Evolutionary conservation across 495 filamentous ascomycete species (phyloP), one percentile per base, ranked within the genome.

Genomic region (Elaphomyces granulatus): DNA sequence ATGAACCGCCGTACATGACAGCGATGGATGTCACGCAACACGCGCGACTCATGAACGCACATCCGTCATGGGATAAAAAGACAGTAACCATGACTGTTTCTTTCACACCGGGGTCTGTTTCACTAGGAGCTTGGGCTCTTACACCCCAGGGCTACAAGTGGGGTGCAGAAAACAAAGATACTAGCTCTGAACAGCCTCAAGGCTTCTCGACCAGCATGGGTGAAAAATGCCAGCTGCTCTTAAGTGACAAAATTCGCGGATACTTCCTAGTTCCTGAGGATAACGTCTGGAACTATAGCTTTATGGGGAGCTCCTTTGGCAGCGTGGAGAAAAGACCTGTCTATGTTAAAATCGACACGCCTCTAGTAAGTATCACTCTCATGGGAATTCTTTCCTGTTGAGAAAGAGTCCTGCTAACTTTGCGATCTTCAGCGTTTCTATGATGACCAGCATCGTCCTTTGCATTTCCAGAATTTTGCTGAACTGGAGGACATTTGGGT

Each of bases 81-180:
- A 94, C 85, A 3, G 75, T 95, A 43, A 94, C 84, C 28, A 86
- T 99, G 72, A 90, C 87, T 9, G 87, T 95, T 21, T 84, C 87
- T 15, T 99, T 99, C 69, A 96, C 92, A 3, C 92, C 92, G n/a
- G 92, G 92, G 42, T 94, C 87, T 36, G 92, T 96, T 32, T 94
- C 87, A 1, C 74, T 99, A 33, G 80, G 85, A 2, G 87, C 90
- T 17, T 99, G 86, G 81, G 77, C 78, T 12, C 74, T 96, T 20
- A 94, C 86, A 2, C 88, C 92, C 3, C 59, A 78, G 31, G 92
- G 92, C 33, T 96, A 88, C 68, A 87, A 88, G 58, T 99, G 92
- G 92, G 92, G 92, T 43, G 83, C 75, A 3, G 86, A 96, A 55
- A 99, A 99, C 70, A 85, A 81, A 60, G 92, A 99, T 59, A 71